phyloP scores from a whole-genome alignment of 2,329 filamentous ascomycete species.

The Trichoderma lentiforme region DNA sequence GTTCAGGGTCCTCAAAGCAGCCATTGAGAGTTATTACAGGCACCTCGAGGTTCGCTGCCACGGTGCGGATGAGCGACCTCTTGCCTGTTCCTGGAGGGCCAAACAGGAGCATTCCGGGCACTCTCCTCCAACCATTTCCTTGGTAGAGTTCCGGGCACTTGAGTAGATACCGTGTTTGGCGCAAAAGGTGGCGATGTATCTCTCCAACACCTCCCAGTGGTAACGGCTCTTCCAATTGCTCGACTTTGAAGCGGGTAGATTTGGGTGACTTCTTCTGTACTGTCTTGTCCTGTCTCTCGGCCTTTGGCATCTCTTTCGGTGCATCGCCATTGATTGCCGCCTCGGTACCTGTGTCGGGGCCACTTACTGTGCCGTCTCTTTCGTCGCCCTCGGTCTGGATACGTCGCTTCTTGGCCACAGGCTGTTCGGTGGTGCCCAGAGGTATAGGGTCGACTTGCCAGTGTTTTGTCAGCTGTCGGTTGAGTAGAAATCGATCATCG shows the following conservation, averaged over 20 bases:
- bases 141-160: slow-evolving; percentile 24
- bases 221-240: slow-evolving; percentile 24
- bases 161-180: slow-evolving; percentile 20
- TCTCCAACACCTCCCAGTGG: slow-evolving; percentile 33
- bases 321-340: slow-evolving; percentile 20
- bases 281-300: slow-evolving; percentile 29
- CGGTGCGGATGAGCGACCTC: slow-evolving; percentile 69
- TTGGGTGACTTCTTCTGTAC: slow-evolving; percentile 32
- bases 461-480: slow-evolving; percentile 41
- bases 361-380: slow-evolving; percentile 16
- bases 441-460: slow-evolving; percentile 32
- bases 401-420: slow-evolving; percentile 33
- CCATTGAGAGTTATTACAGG: slow-evolving; percentile 61
- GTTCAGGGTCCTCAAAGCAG: slow-evolving; percentile 39
- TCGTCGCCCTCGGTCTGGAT: slow-evolving; percentile 30
- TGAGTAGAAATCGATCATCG: slow-evolving; percentile 40
- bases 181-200: slow-evolving; percentile 24
- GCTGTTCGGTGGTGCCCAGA: slow-evolving; percentile 24
- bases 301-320: not conserved
- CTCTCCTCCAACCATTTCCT: slow-evolving; percentile 19
- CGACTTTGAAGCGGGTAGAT: slow-evolving; percentile 31
- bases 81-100: slow-evolving; percentile 81
- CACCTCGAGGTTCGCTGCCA: slow-evolving; percentile 68
- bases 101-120: slow-evolving; percentile 65
- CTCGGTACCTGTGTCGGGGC: slow-evolving; percentile 1